Base-by-base conservation (phyloP, 2,329 filamentous ascomycete genomes). In the Tetracladium maxilliforme region DNA sequence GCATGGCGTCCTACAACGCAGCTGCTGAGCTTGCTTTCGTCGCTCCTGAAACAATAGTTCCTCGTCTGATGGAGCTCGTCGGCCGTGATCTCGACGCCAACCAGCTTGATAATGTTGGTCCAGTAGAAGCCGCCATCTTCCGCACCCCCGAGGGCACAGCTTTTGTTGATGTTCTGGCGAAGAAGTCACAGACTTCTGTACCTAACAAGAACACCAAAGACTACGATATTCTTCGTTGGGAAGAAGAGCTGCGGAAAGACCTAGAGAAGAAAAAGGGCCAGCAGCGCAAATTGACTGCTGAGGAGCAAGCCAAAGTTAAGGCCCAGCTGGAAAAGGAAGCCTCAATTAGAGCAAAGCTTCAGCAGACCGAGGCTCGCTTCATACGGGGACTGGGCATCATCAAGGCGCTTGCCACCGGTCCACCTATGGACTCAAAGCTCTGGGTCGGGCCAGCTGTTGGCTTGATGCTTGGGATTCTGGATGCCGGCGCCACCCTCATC, bases 141-240 rank as follows among this genome's bases (percentile, higher is more conserved):
- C 74, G 83, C 22, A 93, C 87, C 1, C 78, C 84, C 2, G 83
- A 92, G 46, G 87, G 84, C 3, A 86, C 77, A 2, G 67, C 75
- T 10, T 95, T 92, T 39, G 64, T 98, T 12, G 90, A 98, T 49
- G 81, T 95, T 1, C 63, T 98, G 6, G 81, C 78, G 17, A 86
- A 82, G 44, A 92, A 92, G 45, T 58, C 72, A 2, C 70, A 71
- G 30, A 69, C 69, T 32, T 57, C 62, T 19, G 55, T 77, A 3
- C 72, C 83, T 4, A 77, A 84, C 51, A 95, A 93, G 54, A 93
- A 83, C 41, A 76, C 71, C 24, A 94, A 92, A 47, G 90, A 95
- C 45, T 93, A 94, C 40, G 83, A 98, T 39, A 92, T 83, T 2
- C 52, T 94, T 20, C 94, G 93, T 50, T 98, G 92, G 90, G 90